phyloP scores from a whole-genome alignment of 2,329 filamentous ascomycete genomes.

The Lecanicillium sp. region DNA sequence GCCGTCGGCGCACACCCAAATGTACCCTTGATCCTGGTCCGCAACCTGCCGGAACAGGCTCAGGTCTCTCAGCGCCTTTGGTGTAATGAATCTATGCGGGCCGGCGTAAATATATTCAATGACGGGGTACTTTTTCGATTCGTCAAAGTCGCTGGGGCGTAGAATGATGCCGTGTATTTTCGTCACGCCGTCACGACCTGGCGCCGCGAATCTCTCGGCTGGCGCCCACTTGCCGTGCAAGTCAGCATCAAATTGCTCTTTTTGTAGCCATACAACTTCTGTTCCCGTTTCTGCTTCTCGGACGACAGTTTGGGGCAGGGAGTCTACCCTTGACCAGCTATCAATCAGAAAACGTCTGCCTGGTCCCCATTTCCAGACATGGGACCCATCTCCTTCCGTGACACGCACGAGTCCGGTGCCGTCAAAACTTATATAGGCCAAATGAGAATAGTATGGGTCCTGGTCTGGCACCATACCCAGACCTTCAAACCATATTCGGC shows the following conservation, averaged over 20 bases:
- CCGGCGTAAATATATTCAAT: too few relatives aligned
- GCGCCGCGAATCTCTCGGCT: too few relatives aligned
- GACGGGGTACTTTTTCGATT: too few relatives aligned
- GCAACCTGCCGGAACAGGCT: too few relatives aligned
- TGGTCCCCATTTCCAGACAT: conserved; percentile 16
- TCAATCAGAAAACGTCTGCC: conserved; percentile 15
- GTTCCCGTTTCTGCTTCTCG: conserved; percentile 13
- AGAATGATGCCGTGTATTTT: too few relatives aligned
- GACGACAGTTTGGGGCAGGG: conserved; percentile 11
- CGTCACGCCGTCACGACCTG: too few relatives aligned
- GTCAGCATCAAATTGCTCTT: conserved; percentile 1
- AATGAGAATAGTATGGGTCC: conserved; percentile 19
- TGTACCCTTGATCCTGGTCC: conserved; percentile 20
- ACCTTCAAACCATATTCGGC: conserved; percentile 15
- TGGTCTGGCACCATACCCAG: conserved; percentile 14
- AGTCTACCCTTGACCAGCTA: conserved; percentile 19
- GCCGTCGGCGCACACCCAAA: conserved; percentile 21
- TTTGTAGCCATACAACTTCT: conserved; percentile 13
- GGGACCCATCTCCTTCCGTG: conserved; percentile 19
- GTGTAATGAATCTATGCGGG: too few relatives aligned
- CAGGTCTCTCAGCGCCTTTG: too few relatives aligned
- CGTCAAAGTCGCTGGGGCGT: too few relatives aligned
- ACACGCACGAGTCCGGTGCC: conserved; percentile 16
- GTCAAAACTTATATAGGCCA: conserved; percentile 17
- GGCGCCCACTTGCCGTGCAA: too few relatives aligned